Percentiles rank a stretch among this genome's conserved stretches.
These are phyloP conservation scores for Cyanodermella asteris DNA, from an alignment of 2,329 filamentous ascomycete genomes.

Conservation along the genomic window DNA sequence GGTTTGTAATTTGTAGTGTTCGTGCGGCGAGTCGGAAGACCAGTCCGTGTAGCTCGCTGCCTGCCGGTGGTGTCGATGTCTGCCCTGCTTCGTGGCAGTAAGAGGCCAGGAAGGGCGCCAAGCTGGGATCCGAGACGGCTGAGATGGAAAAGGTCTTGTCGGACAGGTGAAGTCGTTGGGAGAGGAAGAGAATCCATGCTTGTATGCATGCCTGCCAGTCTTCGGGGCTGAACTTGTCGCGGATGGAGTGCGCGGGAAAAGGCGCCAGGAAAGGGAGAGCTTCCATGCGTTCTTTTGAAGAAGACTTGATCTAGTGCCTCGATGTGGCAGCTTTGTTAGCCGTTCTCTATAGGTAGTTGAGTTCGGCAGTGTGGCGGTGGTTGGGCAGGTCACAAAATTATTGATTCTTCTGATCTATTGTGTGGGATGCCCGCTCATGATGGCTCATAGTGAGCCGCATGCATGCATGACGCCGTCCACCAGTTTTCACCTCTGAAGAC, in stretches of 20 bases:
- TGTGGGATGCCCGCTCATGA: neutral
- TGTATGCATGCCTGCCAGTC: conserved; percentile 64
- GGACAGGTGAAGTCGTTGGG: conserved; percentile 36
- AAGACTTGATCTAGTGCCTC: too few species aligned
- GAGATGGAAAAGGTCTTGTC: conserved; percentile 31
- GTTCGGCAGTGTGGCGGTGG: neutral
- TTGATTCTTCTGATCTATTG: neutral
- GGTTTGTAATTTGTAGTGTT: conserved; percentile 26
- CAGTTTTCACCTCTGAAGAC: too few species aligned
- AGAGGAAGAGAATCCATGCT: conserved; percentile 52
- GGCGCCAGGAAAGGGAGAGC: conserved; percentile 54
- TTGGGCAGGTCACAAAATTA: neutral
- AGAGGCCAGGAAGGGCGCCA: conserved; percentile 41
- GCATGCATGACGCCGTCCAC: conserved; percentile 13
- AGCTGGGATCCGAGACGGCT: conserved; percentile 33
- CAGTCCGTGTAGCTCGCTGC: conserved; percentile 32
- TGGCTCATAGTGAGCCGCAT: conserved; percentile 7
- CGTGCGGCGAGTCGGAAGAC: conserved; percentile 43
- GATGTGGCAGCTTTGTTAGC: too few species aligned
- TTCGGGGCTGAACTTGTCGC: conserved; percentile 38
- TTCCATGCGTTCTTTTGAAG: conserved; percentile 10
- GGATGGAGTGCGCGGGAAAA: conserved; percentile 49
- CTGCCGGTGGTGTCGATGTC: conserved; percentile 14
- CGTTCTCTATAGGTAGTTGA: too few species aligned
- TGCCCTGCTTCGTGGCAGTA: conserved; percentile 33